phyloP scores from a whole-genome alignment of 225 moss, liverwort and hornwort species.

The Pseudisothecium myosuroides region DNA sequence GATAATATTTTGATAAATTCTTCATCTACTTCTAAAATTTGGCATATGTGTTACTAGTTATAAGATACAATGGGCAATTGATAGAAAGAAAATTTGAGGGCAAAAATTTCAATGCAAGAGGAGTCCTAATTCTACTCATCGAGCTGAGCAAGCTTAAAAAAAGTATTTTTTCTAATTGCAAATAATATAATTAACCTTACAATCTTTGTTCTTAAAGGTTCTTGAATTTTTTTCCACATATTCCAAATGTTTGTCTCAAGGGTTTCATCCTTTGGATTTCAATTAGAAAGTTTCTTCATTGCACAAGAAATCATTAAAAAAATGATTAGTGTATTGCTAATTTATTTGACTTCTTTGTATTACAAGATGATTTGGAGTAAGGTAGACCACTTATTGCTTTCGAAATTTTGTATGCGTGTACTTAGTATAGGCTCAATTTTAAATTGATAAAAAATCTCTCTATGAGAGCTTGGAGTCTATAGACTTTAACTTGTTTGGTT shows the following conservation, averaged over 20 bases:
- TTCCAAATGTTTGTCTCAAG: not conserved
- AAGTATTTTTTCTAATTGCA: rapidly evolving
- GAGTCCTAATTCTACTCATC: not conserved
- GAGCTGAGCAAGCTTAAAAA: rapidly evolving
- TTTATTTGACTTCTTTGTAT: not conserved
- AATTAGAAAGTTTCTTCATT: too few relatives aligned
- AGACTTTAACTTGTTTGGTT: not conserved
- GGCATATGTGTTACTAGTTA: too few relatives aligned
- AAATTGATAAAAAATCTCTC: not conserved
- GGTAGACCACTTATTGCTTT: not conserved
- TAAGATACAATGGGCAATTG: rapidly evolving
- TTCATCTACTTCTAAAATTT: not conserved
- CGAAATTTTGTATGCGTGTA: not conserved
- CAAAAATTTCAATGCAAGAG: not conserved
- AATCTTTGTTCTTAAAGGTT: not conserved
- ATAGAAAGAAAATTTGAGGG: rapidly evolving
- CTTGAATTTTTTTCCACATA: not conserved
- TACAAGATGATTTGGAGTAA: not conserved
- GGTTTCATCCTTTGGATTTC: not conserved
- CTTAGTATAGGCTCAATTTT: not conserved
- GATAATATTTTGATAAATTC: not conserved
- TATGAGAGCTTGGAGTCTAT: not conserved
- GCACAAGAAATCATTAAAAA: not conserved
- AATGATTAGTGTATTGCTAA: not conserved
- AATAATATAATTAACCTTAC: not conserved